A percentile compares a stretch with the other conserved stretches of the same genome.
Evolutionary conservation across 352 stramenopile species (phyloP).

Genomic region (Globisporangium lucens): DNA sequence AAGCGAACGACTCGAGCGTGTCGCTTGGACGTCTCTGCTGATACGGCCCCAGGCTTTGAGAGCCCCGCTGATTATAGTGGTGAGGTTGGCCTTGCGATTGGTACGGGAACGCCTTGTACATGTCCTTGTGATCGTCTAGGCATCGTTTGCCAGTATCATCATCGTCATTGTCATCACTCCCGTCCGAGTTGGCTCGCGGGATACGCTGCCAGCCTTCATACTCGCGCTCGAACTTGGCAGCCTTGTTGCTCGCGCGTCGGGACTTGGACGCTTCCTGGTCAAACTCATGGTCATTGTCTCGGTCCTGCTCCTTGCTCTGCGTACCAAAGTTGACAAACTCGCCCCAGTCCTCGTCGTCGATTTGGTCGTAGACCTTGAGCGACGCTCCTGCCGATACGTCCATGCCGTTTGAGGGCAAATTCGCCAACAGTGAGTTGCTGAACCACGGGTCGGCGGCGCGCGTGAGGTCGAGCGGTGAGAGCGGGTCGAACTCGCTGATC

Average conservation of each 20-base stretch:
- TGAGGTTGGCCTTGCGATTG: neutral
- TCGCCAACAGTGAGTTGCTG: constrained; percentile 29
- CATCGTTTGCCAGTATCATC: neutral
- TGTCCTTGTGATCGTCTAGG: constrained; percentile 2
- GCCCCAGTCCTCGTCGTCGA: constrained; percentile 55
- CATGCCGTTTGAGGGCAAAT: constrained; percentile 18
- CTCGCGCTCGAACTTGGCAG: constrained; percentile 1
- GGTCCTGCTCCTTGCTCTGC: neutral
- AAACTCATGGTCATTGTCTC: constrained; percentile 11
- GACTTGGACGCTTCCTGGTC: constrained; percentile 5
- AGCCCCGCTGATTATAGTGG: neutral
- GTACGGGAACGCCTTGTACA: constrained; percentile 10
- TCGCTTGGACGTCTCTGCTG: neutral
- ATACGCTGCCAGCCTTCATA: constrained; percentile 7
- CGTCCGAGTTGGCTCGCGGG: constrained; percentile 3
- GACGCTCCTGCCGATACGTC: constrained; percentile 21
- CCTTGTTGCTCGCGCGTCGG: constrained; percentile 5
- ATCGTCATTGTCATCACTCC: neutral
- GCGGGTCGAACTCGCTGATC: constrained; percentile 46
- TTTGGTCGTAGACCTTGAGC: constrained; percentile 37
- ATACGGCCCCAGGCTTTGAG: neutral
- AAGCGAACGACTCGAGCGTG: constrained; percentile 11
- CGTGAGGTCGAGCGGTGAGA: constrained; percentile 46
- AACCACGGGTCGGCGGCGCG: constrained; percentile 50
- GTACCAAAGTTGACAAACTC: constrained; percentile 48